phyloP scores from a whole-genome alignment of 257 asterid genomes.

The Cordia subcordata region DNA sequence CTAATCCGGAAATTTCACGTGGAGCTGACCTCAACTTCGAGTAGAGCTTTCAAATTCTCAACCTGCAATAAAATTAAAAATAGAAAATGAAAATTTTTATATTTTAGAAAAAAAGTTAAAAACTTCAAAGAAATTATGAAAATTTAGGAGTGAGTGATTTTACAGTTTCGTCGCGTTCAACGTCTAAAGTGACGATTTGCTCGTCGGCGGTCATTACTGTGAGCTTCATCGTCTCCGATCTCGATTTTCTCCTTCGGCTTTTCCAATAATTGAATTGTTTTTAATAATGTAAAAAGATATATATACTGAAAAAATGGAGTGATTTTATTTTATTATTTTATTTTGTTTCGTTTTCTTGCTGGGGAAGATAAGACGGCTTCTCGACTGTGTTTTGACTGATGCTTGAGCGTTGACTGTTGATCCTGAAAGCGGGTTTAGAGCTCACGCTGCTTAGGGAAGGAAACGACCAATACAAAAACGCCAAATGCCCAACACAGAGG shows the following conservation, averaged over 20 bases:
- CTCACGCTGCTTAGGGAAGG: no score
- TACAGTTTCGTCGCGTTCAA: constrained; percentile 94
- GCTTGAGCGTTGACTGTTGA: no score
- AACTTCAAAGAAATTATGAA: not conserved
- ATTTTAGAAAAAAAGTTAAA: constrained; percentile 5
- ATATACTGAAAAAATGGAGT: not conserved
- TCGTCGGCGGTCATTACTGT: constrained; percentile 96
- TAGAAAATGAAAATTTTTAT: constrained; percentile 1
- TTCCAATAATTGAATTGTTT: not conserved
- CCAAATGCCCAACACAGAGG: no score
- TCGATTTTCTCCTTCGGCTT: not conserved
- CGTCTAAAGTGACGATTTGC: constrained; percentile 74
- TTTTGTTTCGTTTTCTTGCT: not conserved
- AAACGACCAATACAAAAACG: no score
- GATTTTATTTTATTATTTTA: not conserved
- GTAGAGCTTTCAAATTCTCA: constrained; percentile 91
- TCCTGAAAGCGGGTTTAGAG: no score
- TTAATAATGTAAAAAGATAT: no score
- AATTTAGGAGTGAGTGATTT: constrained; percentile 9
- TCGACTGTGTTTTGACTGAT: not conserved
- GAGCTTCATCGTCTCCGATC: constrained; percentile 55
- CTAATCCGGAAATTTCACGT: not conserved
- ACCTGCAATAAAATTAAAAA: constrained; percentile 44
- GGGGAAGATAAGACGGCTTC: not conserved
- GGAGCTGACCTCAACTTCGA: constrained; percentile 89